Percentiles rank a stretch among this genome's conserved stretches.
Conservation (phyloP, 108 stramenopile genomes). For the Fragilariopsis cylindrus region DNA sequence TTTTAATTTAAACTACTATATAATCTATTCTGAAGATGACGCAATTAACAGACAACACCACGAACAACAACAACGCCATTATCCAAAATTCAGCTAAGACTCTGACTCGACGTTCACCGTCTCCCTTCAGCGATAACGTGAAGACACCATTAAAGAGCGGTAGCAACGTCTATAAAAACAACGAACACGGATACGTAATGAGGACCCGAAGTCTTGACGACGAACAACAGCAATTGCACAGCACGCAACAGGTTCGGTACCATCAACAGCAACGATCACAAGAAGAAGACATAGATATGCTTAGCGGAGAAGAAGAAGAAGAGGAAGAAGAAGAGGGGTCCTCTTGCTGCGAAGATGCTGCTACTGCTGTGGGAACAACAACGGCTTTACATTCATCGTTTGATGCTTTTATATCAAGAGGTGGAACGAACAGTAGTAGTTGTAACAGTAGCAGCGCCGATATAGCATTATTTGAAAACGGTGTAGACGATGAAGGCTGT, state of each 20-base stretch:
- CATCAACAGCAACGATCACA: neutral
- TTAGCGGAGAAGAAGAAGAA: too few relatives aligned
- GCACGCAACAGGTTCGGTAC: neutral
- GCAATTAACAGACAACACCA: too few relatives aligned
- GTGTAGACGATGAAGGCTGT: slow-evolving; percentile 4
- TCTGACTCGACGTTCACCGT: neutral
- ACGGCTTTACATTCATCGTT: slow-evolving; percentile 42
- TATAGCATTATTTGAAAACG: neutral
- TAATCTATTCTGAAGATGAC: too few relatives aligned
- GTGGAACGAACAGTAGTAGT: slow-evolving; percentile 5
- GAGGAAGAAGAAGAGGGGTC: slow-evolving; percentile 1
- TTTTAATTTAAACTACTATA: too few relatives aligned
- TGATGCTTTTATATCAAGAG: slow-evolving; percentile 27
- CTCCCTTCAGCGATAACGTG: neutral
- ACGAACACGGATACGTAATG: slow-evolving; percentile 9
- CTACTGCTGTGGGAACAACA: neutral
- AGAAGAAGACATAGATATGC: slow-evolving; percentile 9
- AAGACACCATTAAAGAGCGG: slow-evolving; percentile 5
- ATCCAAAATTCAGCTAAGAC: too few relatives aligned
- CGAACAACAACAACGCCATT: too few relatives aligned
- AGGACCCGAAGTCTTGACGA: slow-evolving; percentile 34
- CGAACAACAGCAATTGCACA: neutral
- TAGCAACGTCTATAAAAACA: slow-evolving; percentile 1
- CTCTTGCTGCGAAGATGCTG: neutral
- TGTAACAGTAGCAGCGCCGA: slow-evolving; percentile 4